A percentile compares a stretch with the other conserved stretches of the same genome.
phyloP scores from a whole-genome alignment of 768 basidiomycete genomes.

The Melanogaster broomeanus region DNA sequence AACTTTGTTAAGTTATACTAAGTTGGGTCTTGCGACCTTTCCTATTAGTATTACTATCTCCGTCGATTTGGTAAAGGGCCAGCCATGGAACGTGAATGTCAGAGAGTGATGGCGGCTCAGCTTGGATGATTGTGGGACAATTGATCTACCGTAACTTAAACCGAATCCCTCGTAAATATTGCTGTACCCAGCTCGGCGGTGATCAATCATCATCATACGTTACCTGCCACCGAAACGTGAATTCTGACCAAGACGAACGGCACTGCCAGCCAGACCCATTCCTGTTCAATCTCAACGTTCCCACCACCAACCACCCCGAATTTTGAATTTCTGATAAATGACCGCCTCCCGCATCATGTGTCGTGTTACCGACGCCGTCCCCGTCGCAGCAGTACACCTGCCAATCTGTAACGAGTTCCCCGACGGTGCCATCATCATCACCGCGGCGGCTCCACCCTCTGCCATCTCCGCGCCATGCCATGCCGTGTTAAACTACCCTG shows the following conservation, averaged over 20 bases:
- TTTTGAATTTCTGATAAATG: neutral
- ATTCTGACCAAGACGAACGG: neutral
- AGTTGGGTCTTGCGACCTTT: constrained; percentile 4
- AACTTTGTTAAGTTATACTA: constrained; percentile 13
- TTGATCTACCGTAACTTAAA: constrained; percentile 1
- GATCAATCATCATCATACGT: neutral
- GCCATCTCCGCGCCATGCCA: too few species aligned
- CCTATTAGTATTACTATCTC: constrained; percentile 12
- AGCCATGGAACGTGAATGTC: neutral
- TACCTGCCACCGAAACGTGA: neutral
- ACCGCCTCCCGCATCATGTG: neutral
- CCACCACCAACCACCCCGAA: neutral
- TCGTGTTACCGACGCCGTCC: too few species aligned
- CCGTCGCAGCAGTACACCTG: too few species aligned
- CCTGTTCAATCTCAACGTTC: neutral
- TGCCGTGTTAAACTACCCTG: too few species aligned
- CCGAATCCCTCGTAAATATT: neutral
- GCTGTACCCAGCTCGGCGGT: neutral
- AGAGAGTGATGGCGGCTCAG: neutral
- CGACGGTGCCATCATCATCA: too few species aligned
- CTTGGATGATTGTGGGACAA: constrained; percentile 1
- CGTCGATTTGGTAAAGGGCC: constrained; percentile 9
- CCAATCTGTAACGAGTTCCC: too few species aligned
- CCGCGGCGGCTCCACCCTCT: too few species aligned
- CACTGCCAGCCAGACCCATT: neutral